Conservation (phyloP, 768 basidiomycete genomes). For the Multifurca ochricompacta region DNA sequence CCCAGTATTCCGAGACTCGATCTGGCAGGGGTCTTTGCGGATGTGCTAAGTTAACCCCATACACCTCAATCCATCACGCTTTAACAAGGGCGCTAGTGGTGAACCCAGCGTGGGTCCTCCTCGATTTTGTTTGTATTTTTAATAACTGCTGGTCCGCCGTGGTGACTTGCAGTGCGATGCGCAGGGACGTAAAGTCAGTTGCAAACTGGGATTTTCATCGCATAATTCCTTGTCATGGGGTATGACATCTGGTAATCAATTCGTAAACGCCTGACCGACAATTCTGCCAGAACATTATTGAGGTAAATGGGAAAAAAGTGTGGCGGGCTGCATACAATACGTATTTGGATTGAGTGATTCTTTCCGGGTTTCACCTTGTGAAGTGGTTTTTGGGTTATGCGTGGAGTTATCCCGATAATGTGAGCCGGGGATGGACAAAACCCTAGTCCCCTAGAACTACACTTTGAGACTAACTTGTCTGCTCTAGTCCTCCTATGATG, state of each 20-base stretch:
- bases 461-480: neutral
- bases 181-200: constrained; percentile 54
- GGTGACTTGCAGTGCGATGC: constrained; percentile 39
- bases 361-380: neutral
- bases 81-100: constrained; percentile 4
- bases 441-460: neutral
- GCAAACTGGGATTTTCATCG: constrained; percentile 65
- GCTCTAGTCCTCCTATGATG: neutral
- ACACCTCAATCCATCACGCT: neutral
- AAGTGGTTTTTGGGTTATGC: neutral
- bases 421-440: too few relatives aligned
- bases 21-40: constrained; percentile 4
- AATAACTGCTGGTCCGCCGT: neutral
- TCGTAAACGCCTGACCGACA: neutral
- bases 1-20: neutral
- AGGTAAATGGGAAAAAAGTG: constrained; percentile 34
- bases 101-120: constrained; percentile 2
- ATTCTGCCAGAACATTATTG: constrained; percentile 34
- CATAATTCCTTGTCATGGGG: constrained; percentile 68
- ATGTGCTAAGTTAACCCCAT: neutral
- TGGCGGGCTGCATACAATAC: constrained; percentile 22
- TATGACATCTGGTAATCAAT: constrained; percentile 23
- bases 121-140: neutral
- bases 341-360: constrained; percentile 11
- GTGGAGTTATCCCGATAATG: neutral